Evolutionary conservation across 345 rosid species (phyloP).

Genomic region (Hypericum perforatum): DNA sequence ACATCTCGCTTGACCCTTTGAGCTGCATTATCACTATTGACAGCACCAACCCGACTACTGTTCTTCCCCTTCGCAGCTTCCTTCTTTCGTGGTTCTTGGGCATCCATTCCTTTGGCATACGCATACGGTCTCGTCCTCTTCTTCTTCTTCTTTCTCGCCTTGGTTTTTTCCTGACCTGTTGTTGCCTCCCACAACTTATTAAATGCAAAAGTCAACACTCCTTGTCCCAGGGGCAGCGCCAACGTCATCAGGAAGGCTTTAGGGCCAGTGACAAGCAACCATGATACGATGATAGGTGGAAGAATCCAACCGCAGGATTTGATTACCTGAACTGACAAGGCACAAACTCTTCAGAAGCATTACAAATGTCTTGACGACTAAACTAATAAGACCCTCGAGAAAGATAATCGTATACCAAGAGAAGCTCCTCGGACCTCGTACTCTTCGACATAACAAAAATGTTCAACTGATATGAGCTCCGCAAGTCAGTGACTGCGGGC

Average conservation of each 20-base stretch:
- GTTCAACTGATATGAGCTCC: no score
- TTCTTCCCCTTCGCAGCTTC: conserved; percentile 14
- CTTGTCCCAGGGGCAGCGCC: conserved; percentile 31
- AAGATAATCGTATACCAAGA: no score
- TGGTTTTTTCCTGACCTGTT: conserved; percentile 3
- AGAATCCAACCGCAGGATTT: conserved; percentile 51
- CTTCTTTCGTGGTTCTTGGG: conserved; percentile 12
- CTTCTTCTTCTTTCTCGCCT: conserved; percentile 18
- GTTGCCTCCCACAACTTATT: conserved; percentile 19
- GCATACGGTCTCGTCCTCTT: conserved; percentile 22
- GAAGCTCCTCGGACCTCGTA: no score
- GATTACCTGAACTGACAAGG: conserved; percentile 33
- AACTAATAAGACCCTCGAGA: no score
- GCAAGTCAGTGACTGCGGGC: no score
- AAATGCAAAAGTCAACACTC: conserved; percentile 23
- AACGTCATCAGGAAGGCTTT: conserved; percentile 41
- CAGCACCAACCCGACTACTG: conserved; percentile 21
- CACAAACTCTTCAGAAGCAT: conserved; percentile 1
- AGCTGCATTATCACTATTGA: conserved; percentile 16
- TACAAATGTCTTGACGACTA: not conserved
- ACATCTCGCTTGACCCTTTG: conserved; percentile 12
- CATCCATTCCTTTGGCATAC: conserved; percentile 9
- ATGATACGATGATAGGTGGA: conserved; percentile 34
- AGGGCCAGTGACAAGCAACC: conserved; percentile 42
- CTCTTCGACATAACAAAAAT: no score